phyloP scores from a whole-genome alignment of 768 basidiomycete species.

The Mycena floridula region DNA sequence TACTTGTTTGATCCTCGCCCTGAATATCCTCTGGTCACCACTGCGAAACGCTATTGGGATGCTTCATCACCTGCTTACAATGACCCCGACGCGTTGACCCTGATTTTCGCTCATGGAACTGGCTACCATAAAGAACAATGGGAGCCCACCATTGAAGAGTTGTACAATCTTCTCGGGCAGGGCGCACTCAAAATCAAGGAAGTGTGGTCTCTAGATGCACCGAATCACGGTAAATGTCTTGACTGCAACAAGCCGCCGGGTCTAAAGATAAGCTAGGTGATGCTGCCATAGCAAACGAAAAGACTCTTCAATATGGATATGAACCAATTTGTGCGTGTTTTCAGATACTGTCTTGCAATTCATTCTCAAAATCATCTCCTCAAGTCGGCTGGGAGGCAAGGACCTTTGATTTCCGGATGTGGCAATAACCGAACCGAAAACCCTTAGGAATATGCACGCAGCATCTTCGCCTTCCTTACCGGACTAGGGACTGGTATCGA shows the following conservation, averaged over 20 bases:
- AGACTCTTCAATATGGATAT: slow-evolving; percentile 33
- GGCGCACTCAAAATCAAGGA: slow-evolving; percentile 33
- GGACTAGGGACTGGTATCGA: slow-evolving; percentile 42
- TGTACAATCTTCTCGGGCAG: slow-evolving; percentile 24
- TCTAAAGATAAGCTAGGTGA: no score
- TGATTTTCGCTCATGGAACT: slow-evolving; percentile 47
- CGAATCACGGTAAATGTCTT: slow-evolving; percentile 15
- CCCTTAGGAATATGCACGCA: slow-evolving; percentile 41
- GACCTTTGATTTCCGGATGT: background rate
- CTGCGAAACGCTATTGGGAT: slow-evolving; percentile 46
- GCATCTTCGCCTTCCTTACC: slow-evolving; percentile 40
- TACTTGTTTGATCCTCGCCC: slow-evolving; percentile 52
- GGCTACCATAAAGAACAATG: slow-evolving; percentile 56
- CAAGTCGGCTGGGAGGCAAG: slow-evolving; percentile 40
- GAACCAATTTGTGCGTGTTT: slow-evolving; percentile 33
- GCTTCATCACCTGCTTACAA: slow-evolving; percentile 22
- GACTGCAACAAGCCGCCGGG: slow-evolving; percentile 50
- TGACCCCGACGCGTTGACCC: slow-evolving; percentile 35
- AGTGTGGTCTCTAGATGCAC: slow-evolving; percentile 29
- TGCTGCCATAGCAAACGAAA: slow-evolving; percentile 41
- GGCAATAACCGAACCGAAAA: no score
- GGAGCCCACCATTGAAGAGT: slow-evolving; percentile 47
- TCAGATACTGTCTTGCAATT: background rate
- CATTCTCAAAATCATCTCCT: background rate
- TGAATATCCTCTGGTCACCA: slow-evolving; percentile 38